Evolutionary conservation across 2,329 filamentous ascomycete genomes (phyloP).

Genomic region (Ramularia collo-cygni): DNA sequence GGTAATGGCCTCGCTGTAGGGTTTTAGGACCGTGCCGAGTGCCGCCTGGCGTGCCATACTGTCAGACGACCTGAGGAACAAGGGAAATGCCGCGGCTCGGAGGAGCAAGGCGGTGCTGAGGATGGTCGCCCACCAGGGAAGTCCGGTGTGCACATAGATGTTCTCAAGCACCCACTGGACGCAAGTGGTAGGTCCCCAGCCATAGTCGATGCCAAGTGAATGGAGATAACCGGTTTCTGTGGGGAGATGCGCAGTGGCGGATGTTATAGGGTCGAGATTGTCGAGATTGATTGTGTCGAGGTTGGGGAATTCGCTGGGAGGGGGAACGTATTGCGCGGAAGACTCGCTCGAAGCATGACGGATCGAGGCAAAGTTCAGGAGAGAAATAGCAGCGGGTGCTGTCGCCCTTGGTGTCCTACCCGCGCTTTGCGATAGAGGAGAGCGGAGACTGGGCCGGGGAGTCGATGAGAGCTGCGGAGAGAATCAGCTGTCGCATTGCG

Average conservation of each 20-base stretch:
- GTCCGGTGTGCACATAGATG: conserved; percentile 65
- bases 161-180: conserved; percentile 77
- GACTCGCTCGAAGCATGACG: conserved; percentile 23
- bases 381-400: conserved; percentile 1
- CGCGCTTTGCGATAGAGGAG: conserved; percentile 3
- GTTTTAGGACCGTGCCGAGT: conserved; percentile 51
- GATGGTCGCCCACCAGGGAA: conserved; percentile 80
- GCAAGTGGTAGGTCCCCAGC: conserved; percentile 67
- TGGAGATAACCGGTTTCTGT: conserved; percentile 78
- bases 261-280: conserved; percentile 24
- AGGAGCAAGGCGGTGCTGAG: conserved; percentile 57
- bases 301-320: conserved; percentile 20
- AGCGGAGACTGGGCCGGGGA: conserved; percentile 12
- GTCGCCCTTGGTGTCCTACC: conserved; percentile 5
- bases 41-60: conserved; percentile 55
- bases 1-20: conserved; percentile 51
- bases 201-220: conserved; percentile 77
- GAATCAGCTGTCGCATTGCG: conserved; percentile 3
- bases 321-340: conserved; percentile 23
- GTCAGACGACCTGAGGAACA: conserved; percentile 57
- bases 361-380: conserved; percentile 14
- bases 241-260: conserved; percentile 45
- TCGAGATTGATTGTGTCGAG: conserved; percentile 32
- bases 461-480: conserved; percentile 23
- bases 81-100: conserved; percentile 59